Conservation (phyloP, 306 rosid genomes). For the Canavalia gladiata region DNA sequence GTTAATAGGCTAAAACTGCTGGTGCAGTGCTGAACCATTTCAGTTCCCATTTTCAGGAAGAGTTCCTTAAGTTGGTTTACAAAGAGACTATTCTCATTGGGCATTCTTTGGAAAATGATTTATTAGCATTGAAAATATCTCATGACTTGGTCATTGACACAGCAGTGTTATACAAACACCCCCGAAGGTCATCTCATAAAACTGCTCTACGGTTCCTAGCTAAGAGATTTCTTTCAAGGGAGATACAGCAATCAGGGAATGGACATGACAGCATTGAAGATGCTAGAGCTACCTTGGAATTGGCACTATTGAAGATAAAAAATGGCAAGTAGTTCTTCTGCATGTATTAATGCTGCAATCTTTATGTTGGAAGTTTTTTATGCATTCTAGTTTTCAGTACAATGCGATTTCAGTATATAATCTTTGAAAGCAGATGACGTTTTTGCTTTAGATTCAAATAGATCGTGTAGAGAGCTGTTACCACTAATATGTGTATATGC, state of each 20-base stretch:
- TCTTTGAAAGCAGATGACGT: conserved; percentile 8
- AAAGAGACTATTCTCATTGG: conserved; percentile 90
- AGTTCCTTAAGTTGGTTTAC: conserved; percentile 79
- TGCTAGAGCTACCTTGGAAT: conserved; percentile 92
- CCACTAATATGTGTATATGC: neutral
- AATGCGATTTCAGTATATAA: conserved; percentile 13
- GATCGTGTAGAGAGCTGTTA: neutral
- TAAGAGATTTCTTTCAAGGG: conserved; percentile 79
- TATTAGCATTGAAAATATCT: conserved; percentile 81
- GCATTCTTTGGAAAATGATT: conserved; percentile 95
- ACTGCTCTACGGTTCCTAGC: conserved; percentile 85
- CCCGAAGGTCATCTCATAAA: conserved; percentile 79
- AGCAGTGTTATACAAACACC: conserved; percentile 81
- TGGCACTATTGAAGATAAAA: conserved; percentile 82
- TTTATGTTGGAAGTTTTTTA: conserved; percentile 30
- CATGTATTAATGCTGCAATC: conserved; percentile 34
- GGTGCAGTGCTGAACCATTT: conserved; percentile 42
- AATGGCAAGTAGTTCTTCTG: conserved; percentile 65
- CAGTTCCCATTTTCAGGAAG: conserved; percentile 68
- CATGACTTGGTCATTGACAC: conserved; percentile 88
- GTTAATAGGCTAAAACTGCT: conserved; percentile 25
- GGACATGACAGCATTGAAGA: conserved; percentile 98
- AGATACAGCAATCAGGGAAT: conserved; percentile 85
- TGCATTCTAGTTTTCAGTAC: neutral
- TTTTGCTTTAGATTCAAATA: neutral